phyloP scores from a whole-genome alignment of 2,329 filamentous ascomycete genomes.

The Camptophora hylomeconis region DNA sequence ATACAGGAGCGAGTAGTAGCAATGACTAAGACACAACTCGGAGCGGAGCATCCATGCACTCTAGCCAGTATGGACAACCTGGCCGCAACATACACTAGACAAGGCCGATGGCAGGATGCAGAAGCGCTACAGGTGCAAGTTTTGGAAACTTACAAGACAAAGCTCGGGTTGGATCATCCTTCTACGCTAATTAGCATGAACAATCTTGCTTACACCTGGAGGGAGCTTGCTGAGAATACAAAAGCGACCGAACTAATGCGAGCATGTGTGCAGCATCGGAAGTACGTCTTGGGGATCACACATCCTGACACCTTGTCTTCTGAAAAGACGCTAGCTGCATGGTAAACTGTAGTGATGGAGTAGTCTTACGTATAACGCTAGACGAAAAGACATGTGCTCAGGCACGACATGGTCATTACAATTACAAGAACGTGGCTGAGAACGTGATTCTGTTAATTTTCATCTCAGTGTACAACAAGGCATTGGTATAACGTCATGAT shows the following conservation, averaged over 20 bases:
- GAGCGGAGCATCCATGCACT: slow-evolving; percentile 9
- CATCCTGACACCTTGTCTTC: not conserved
- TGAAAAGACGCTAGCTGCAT: no score
- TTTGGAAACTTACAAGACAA: slow-evolving; percentile 8
- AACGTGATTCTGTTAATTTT: no score
- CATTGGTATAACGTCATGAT: no score
- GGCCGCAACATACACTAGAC: slow-evolving; percentile 10
- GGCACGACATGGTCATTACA: no score
- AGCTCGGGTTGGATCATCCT: slow-evolving; percentile 15
- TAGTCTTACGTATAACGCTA: no score
- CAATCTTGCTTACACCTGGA: slow-evolving; percentile 11
- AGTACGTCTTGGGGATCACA: not conserved
- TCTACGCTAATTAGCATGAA: slow-evolving; percentile 14
- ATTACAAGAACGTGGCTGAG: no score
- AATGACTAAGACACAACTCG: slow-evolving; percentile 8
- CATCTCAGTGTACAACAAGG: no score
- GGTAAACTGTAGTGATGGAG: no score
- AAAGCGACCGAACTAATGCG: slow-evolving; percentile 1
- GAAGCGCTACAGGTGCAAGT: slow-evolving; percentile 10
- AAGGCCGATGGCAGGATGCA: slow-evolving; percentile 10
- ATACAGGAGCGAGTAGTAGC: slow-evolving; percentile 4
- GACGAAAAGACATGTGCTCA: no score
- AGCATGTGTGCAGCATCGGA: not conserved
- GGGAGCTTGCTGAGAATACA: slow-evolving; percentile 1
- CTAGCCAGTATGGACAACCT: slow-evolving; percentile 16